Evolutionary conservation across 2,329 filamentous ascomycete genomes (phyloP).

Genomic region (Colletotrichum paranaense): DNA sequence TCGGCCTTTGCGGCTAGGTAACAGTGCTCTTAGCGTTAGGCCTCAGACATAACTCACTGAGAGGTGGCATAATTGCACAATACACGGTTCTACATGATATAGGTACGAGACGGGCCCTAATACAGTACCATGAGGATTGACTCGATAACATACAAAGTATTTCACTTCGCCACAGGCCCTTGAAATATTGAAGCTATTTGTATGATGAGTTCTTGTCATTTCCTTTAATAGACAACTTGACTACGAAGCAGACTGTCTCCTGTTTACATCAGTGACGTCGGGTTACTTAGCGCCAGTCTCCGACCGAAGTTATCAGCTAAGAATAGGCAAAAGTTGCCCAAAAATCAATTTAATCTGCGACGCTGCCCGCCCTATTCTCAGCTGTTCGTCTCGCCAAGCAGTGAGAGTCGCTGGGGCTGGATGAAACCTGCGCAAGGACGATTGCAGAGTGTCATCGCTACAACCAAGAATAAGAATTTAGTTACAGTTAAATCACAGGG

Average conservation of each 20-base stretch:
- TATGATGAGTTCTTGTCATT: neutral
- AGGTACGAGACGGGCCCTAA: too few relatives aligned
- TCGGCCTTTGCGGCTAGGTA: too few relatives aligned
- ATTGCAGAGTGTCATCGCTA: constrained; percentile 13
- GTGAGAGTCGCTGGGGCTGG: neutral
- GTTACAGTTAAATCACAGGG: constrained; percentile 14
- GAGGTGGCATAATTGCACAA: neutral
- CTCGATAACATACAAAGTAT: too few relatives aligned
- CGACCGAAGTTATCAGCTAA: neutral
- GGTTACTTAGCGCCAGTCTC: neutral
- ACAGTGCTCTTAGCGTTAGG: too few relatives aligned
- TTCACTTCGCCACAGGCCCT: neutral
- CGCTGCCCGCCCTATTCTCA: neutral
- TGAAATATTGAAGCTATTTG: neutral
- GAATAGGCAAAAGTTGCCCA: constrained; percentile 49
- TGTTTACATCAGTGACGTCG: neutral
- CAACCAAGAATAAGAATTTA: neutral
- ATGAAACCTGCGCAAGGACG: constrained; percentile 14
- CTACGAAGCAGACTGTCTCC: too few relatives aligned
- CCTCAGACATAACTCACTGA: too few relatives aligned
- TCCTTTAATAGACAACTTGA: too few relatives aligned
- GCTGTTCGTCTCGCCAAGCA: constrained; percentile 18
- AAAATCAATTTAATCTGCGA: neutral
- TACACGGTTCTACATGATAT: neutral
- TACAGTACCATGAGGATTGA: too few relatives aligned